These are phyloP conservation scores for Nakazawaea laoshanensis DNA, from an alignment of 805 yeast genomes.

Conservation along the genomic window DNA sequence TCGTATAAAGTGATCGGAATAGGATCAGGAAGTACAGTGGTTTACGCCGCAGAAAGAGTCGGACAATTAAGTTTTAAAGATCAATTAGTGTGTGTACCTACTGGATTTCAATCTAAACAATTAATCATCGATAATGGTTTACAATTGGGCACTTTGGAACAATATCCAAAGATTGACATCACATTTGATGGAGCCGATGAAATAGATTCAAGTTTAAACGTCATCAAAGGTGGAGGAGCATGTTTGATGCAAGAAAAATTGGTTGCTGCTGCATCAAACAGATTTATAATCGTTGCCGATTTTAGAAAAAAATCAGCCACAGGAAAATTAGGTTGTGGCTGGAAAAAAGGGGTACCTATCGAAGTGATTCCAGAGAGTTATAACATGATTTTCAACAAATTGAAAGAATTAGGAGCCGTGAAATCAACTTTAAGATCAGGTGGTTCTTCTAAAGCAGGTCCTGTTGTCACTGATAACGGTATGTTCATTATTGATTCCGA, in stretches of 20 bases:
- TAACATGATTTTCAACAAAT: constrained; percentile 61
- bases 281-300: constrained; percentile 87
- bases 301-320: constrained; percentile 69
- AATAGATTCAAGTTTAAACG: constrained; percentile 70
- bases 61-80: constrained; percentile 54
- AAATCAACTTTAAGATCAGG: constrained; percentile 71
- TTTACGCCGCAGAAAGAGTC: constrained; percentile 92
- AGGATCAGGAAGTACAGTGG: constrained; percentile 96
- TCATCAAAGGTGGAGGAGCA: constrained; percentile 99
- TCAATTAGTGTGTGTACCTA: constrained; percentile 76
- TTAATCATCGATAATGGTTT: constrained; percentile 78
- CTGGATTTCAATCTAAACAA: constrained; percentile 92
- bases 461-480: constrained; percentile 91
- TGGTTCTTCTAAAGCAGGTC: constrained; percentile 91
- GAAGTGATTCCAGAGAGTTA: constrained; percentile 90
- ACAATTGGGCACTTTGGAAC: constrained; percentile 72
- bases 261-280: constrained; percentile 72
- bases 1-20: constrained; percentile 75
- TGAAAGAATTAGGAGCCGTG: constrained; percentile 55
- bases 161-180: constrained; percentile 73
- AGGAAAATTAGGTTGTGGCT: constrained; percentile 55
- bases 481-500: constrained; percentile 90
- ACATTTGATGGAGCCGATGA: constrained; percentile 99
- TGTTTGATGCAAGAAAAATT: constrained; percentile 94
- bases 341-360: constrained; percentile 92